Evolutionary conservation across 345 rosid genomes (phyloP).

Genomic region (Pistacia integerrima): DNA sequence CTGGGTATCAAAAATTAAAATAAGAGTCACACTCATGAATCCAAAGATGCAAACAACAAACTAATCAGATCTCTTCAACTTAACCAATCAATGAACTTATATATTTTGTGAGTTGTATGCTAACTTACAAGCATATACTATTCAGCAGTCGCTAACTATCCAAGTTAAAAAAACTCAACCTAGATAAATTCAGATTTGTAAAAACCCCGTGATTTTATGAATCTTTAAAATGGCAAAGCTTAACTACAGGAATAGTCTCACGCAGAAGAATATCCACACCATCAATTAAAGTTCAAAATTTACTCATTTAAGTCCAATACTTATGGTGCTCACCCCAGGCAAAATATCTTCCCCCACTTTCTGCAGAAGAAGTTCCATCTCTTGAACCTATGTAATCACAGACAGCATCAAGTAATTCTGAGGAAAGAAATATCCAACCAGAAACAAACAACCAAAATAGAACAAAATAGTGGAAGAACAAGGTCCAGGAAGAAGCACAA

Average conservation of each 20-base stretch:
- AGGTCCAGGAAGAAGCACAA: constrained; percentile 24
- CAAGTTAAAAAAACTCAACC: neutral
- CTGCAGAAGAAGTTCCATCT: constrained; percentile 79
- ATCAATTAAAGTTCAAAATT: constrained; percentile 3
- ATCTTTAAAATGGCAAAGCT: neutral
- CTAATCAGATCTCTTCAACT: no score
- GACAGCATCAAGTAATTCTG: constrained; percentile 13
- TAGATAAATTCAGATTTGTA: neutral
- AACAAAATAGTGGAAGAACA: neutral
- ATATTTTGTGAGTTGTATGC: neutral
- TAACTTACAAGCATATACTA: neutral
- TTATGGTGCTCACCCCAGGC: constrained; percentile 66
- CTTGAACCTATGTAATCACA: constrained; percentile 58
- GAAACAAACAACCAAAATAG: neutral
- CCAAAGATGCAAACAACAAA: no score
- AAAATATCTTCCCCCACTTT: constrained; percentile 68
- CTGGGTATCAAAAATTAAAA: neutral
- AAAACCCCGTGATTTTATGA: neutral
- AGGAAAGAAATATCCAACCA: constrained; percentile 9
- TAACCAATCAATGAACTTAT: no score
- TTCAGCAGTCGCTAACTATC: neutral
- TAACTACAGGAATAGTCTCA: neutral
- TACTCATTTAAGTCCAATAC: constrained; percentile 8
- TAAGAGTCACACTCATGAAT: neutral
- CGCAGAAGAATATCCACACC: constrained; percentile 1